Base-by-base conservation (phyloP, 371 early-diverging fungal genomes). In the Phascolomyces articulosus region DNA sequence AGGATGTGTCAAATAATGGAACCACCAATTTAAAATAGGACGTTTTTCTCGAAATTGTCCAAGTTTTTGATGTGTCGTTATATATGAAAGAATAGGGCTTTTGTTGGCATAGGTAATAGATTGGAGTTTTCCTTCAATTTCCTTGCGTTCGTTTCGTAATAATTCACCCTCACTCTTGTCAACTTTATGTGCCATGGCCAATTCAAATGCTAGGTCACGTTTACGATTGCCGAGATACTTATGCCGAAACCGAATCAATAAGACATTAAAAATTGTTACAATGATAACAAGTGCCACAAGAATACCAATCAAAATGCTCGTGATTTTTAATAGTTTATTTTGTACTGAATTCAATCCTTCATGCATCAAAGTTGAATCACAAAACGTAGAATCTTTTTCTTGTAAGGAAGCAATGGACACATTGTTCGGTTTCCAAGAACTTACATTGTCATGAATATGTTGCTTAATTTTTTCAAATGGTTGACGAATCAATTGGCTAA, bases 1-100 rank as follows among this genome's bases (percentile, higher is more conserved):
- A 4, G 72, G 83, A 15, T 78, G 74, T 0, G 67, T 60, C 40
- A 82, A 54, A 26, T 69, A 70, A 27, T 49, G 40, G 4, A 75
- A 4, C n/a, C 73, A 53, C 41, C 69, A 38, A n/a, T 8, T n/a
- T 44, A 44, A 44, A 7, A 44, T n/a, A 8, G 44, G 44, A n/a
- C n/a, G n/a, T n/a, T n/a, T n/a, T n/a, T n/a, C n/a, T 44, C 44
- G 44, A 15, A 4, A 4, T 7, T 44, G 44, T 34, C 11, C 34
- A n/a, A 44, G 16, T n/a, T 44, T 16, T 4, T 57, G 13, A 6
- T 16, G 11, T 40, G 16, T 23, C 23, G 29, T 40, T 31, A 31
- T 34, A 21, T 8, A 26, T 31, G 23, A 10, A 0, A 65, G 20
- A 38, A 51, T 13, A 13, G 65, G 55, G 6, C 60, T 34, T 38